Conservation (phyloP, 192 early-diverging fungal species). For the Backusella luteola region DNA sequence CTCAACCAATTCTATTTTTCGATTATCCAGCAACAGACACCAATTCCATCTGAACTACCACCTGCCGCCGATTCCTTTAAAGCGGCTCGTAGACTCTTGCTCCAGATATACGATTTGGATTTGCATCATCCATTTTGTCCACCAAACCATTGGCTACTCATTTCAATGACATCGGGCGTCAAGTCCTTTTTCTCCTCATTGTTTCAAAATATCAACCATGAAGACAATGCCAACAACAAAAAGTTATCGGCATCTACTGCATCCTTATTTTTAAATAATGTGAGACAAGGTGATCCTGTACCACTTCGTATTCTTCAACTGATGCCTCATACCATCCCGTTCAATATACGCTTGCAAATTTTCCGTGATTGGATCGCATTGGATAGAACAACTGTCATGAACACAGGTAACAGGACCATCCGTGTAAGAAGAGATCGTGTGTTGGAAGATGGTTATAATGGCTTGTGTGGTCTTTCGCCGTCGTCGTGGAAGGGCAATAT, state of each 20-base stretch:
- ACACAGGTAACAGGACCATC: slow-evolving; percentile 28
- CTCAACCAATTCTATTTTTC: slow-evolving; percentile 67
- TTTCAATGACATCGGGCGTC: slow-evolving; percentile 26
- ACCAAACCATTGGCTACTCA: slow-evolving; percentile 60
- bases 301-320: slow-evolving; percentile 65
- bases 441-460: slow-evolving; percentile 69
- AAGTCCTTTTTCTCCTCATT: slow-evolving; percentile 26
- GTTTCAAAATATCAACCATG: slow-evolving; percentile 4
- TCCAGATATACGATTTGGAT: slow-evolving; percentile 68
- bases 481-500: slow-evolving; percentile 47
- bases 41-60: slow-evolving; percentile 16
- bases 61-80: slow-evolving; percentile 37
- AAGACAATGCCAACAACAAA: background rate
- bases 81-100: slow-evolving; percentile 53
- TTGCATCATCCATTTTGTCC: slow-evolving; percentile 59
- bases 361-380: slow-evolving; percentile 74
- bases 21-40: slow-evolving; percentile 40
- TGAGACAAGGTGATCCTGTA: slow-evolving; percentile 41
- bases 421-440: slow-evolving; percentile 61
- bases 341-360: slow-evolving; percentile 79
- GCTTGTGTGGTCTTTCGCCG: slow-evolving; percentile 47
- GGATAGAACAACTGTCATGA: slow-evolving; percentile 47
- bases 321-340: slow-evolving; percentile 89
- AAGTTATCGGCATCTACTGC: slow-evolving; percentile 26
- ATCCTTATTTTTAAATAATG: slow-evolving; percentile 37